Conservation (phyloP, 352 stramenopile species). For the Globisporangium cederbergense region DNA sequence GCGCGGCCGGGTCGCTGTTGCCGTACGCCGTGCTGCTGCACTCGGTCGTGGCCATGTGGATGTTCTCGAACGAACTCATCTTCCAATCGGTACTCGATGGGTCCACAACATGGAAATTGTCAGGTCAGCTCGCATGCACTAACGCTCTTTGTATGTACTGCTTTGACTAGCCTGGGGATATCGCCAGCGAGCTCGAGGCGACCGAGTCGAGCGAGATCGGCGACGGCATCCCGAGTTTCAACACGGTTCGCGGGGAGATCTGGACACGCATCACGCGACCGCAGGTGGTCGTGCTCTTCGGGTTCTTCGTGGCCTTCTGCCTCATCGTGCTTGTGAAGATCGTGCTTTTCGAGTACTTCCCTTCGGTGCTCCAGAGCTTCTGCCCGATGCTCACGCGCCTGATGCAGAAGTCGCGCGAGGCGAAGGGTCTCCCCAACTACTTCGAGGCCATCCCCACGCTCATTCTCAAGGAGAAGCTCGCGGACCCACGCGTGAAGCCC, state of each 20-base stretch:
- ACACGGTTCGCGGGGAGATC: conserved; percentile 36
- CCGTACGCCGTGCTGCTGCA: conserved; percentile 76
- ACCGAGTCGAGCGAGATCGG: conserved; percentile 20
- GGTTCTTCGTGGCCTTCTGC: conserved; percentile 55
- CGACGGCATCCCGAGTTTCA: conserved; percentile 59
- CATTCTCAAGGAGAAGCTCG: conserved; percentile 53
- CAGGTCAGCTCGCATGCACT: neutral
- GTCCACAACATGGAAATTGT: neutral
- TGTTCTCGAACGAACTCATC: conserved; percentile 86
- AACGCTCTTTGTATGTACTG: neutral
- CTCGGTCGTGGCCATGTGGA: conserved; percentile 76
- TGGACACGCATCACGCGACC: conserved; percentile 58
- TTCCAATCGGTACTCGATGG: conserved; percentile 49
- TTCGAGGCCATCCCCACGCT: conserved; percentile 73
- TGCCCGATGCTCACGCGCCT: conserved; percentile 51
- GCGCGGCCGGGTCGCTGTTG: conserved; percentile 49
- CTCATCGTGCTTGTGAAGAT: conserved; percentile 47
- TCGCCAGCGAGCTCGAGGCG: conserved; percentile 16
- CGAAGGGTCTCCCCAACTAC: conserved; percentile 77
- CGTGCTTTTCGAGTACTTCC: conserved; percentile 69
- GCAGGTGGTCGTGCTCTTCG: conserved; percentile 76
- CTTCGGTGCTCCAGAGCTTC: conserved; percentile 49
- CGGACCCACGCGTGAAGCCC: conserved; percentile 24
- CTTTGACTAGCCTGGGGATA: conserved; percentile 12
- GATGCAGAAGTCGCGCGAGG: conserved; percentile 50